Evolutionary conservation across 2,329 filamentous ascomycete species (phyloP).

Genomic region (Aspergillus ibericus): DNA sequence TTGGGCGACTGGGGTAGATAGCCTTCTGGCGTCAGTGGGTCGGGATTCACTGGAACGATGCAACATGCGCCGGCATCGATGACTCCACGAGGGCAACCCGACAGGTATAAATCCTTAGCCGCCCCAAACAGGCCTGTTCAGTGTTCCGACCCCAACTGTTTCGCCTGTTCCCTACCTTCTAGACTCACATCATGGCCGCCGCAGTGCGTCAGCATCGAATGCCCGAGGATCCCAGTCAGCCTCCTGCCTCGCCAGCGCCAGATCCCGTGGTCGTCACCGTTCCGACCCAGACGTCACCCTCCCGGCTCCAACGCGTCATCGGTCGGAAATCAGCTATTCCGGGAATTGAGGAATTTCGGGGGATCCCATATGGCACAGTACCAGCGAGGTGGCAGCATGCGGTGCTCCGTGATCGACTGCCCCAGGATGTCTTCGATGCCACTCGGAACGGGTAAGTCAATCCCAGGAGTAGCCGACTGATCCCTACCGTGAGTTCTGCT

Average conservation of each 20-base stretch:
- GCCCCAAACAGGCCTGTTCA: background rate
- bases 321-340: background rate
- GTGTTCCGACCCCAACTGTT: background rate
- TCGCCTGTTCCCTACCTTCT: no score
- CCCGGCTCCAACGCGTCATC: background rate
- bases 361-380: background rate
- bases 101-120: slow-evolving; percentile 3
- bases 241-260: background rate
- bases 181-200: background rate
- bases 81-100: background rate
- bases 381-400: slow-evolving; percentile 5
- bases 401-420: slow-evolving; percentile 2
- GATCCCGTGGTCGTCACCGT: background rate
- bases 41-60: background rate
- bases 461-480: no score
- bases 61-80: background rate
- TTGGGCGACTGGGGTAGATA: background rate
- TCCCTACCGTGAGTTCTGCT: no score
- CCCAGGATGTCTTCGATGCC: background rate
- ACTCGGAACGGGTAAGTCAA: background rate
- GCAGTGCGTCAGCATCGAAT: background rate
- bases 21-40: background rate
- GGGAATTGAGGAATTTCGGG: slow-evolving; percentile 3
- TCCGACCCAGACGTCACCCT: background rate
- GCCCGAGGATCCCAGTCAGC: background rate